Evolutionary conservation across 257 asterid genomes (phyloP).

Genomic region (Eucommia ulmoides): DNA sequence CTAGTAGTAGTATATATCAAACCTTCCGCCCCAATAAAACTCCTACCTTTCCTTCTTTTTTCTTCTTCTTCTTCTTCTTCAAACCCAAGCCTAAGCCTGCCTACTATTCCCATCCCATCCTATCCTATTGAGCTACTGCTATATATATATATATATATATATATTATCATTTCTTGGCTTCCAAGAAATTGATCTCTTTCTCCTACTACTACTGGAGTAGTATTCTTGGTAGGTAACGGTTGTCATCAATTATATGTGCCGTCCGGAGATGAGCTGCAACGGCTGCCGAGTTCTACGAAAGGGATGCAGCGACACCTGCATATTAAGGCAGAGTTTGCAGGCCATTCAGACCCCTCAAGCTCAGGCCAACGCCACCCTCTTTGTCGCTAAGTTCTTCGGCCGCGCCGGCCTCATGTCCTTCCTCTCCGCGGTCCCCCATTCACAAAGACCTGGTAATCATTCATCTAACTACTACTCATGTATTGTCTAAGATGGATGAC

Average conservation of each 20-base stretch:
- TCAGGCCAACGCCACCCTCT: conserved; percentile 80
- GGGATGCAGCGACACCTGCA: conserved; percentile 73
- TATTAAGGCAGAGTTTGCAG: conserved; percentile 47
- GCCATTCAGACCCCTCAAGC: conserved; percentile 49
- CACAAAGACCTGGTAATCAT: conserved; percentile 57
- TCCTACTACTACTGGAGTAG: background rate
- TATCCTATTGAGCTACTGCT: no score
- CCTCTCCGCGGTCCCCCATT: conserved; percentile 53
- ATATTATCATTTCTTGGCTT: background rate
- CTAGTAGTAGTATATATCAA: conserved; percentile 19
- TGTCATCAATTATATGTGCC: conserved; percentile 8
- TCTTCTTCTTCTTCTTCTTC: background rate
- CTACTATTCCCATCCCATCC: no score
- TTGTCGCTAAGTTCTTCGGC: conserved; percentile 84
- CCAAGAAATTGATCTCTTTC: conserved; percentile 2
- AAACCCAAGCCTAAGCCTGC: background rate
- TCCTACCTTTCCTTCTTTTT: conserved; percentile 3
- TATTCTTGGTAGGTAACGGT: background rate
- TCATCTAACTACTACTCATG: background rate
- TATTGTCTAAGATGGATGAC: background rate
- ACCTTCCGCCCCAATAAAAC: conserved; percentile 2
- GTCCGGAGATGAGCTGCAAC: conserved; percentile 62
- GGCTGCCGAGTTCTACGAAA: conserved; percentile 83
- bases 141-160: no score
- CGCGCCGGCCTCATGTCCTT: conserved; percentile 88